Percentiles rank a stretch among this genome's conserved stretches.
These are phyloP conservation scores for Blastocystis sp. DNA, from an alignment of 352 stramenopile genomes.

Conservation along the genomic window DNA sequence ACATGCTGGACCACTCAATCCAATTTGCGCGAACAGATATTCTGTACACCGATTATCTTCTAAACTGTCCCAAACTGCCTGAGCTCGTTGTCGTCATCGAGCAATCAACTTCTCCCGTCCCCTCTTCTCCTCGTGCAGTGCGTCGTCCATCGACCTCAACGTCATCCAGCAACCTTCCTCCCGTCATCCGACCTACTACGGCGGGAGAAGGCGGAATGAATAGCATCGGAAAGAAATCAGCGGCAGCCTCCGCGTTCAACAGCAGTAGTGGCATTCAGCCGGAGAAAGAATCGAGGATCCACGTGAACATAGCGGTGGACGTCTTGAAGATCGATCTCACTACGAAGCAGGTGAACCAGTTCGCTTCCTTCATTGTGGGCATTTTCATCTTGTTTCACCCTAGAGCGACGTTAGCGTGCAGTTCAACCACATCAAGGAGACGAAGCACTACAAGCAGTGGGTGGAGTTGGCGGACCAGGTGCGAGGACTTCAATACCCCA, in stretches of 20 bases:
- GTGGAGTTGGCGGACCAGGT: not conserved
- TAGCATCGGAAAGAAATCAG: not conserved
- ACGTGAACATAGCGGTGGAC: not conserved
- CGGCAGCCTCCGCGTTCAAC: not conserved
- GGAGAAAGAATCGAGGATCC: not conserved
- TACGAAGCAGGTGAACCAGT: slow-evolving; percentile 13
- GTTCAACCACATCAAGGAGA: not conserved
- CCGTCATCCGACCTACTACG: not conserved
- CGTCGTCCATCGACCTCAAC: not conserved
- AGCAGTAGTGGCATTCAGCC: not conserved
- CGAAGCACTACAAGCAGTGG: slow-evolving; percentile 38
- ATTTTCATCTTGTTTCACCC: not conserved
- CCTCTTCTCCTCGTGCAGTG: not conserved
- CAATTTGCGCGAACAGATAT: not conserved
- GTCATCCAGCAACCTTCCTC: not conserved
- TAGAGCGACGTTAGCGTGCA: not conserved
- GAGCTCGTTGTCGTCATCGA: not conserved
- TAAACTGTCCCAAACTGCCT: not conserved
- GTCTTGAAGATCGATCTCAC: slow-evolving; percentile 26
- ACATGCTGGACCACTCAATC: not conserved
- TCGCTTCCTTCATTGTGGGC: not conserved
- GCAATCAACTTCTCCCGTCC: no score
- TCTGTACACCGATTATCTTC: not conserved
- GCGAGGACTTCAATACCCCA: not conserved
- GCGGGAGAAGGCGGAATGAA: not conserved